phyloP scores from a whole-genome alignment of 371 early-diverging fungal genomes.

The Mortierella sp. region DNA sequence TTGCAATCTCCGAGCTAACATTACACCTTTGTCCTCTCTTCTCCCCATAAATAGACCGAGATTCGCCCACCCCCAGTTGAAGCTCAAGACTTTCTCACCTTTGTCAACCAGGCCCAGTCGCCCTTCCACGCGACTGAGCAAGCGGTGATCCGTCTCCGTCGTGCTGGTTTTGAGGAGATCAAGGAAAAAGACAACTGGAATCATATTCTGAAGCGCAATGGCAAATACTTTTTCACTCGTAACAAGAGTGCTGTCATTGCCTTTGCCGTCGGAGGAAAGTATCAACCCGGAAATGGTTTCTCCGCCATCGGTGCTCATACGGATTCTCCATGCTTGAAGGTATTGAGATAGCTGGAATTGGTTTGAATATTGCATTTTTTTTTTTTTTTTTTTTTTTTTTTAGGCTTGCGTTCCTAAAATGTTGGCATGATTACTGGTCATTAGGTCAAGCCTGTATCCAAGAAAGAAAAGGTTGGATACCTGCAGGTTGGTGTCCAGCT shows the following conservation, averaged over 20 bases:
- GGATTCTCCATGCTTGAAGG: conserved; percentile 97
- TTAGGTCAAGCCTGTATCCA: conserved; percentile 93
- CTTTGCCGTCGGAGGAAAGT: conserved; percentile 92
- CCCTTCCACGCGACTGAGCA: conserved; percentile 96
- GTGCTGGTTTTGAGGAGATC: conserved; percentile 86
- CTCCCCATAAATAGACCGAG: conserved; percentile 28
- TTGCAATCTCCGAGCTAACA: not conserved
- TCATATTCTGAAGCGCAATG: conserved; percentile 71
- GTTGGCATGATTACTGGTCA: not conserved
- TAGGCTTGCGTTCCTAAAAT: no score
- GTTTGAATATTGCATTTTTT: not conserved
- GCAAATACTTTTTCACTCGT: conserved; percentile 96
- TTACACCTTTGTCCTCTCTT: not conserved
- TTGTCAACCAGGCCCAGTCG: conserved; percentile 91
- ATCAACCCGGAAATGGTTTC: conserved; percentile 86
- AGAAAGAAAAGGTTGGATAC: conserved; percentile 85
- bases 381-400: no score
- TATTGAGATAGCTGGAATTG: conserved; percentile 41
- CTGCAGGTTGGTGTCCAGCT: conserved; percentile 90
- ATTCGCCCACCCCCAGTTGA: conserved; percentile 50
- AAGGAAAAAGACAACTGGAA: conserved; percentile 89
- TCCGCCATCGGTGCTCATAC: conserved; percentile 96
- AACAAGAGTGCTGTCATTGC: conserved; percentile 92
- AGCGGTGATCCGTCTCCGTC: conserved; percentile 67
- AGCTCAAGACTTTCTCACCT: conserved; percentile 77